Evolutionary conservation across 1,284 basidiomycete genomes (phyloP).

Genomic region (Anthracocystis walkeri): DNA sequence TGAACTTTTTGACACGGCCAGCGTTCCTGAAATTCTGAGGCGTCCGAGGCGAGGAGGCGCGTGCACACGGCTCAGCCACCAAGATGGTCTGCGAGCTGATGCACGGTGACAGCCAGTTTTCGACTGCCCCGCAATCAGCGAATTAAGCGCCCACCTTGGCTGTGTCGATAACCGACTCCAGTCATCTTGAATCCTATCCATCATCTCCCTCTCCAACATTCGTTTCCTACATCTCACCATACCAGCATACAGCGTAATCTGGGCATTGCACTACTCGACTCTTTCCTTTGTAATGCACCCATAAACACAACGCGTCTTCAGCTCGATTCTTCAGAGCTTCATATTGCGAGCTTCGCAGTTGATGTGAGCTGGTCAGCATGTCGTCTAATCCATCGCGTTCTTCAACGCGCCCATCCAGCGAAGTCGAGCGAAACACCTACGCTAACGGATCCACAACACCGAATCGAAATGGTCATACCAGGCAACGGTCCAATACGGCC

Average conservation of each 20-base stretch:
- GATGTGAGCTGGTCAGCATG: slow-evolving; percentile 12
- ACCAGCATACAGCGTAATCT: not conserved
- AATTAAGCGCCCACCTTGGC: not conserved
- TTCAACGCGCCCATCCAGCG: slow-evolving; percentile 37
- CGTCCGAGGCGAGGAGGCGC: not conserved
- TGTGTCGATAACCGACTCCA: not conserved
- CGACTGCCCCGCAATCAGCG: slow-evolving; percentile 1
- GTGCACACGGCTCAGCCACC: not conserved
- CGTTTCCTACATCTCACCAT: slow-evolving; percentile 1
- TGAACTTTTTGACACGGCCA: not conserved
- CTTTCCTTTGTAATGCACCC: not conserved
- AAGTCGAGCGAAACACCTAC: slow-evolving; percentile 32
- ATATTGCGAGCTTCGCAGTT: not conserved
- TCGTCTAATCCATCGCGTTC: slow-evolving; percentile 30
- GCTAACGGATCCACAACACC: slow-evolving; percentile 21
- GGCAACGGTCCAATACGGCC: slow-evolving; percentile 32
- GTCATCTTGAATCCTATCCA: not conserved
- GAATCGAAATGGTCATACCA: slow-evolving; percentile 13
- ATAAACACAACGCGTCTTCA: not conserved
- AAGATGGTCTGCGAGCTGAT: slow-evolving; percentile 8
- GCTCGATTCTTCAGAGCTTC: not conserved
- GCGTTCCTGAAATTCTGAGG: slow-evolving; percentile 1
- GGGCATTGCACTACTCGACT: not conserved
- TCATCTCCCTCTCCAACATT: not conserved
- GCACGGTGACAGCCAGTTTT: slow-evolving; percentile 14